Evolutionary conservation across 1,284 basidiomycete species (phyloP).

Genomic region (Microbotryomycetes sp.): DNA sequence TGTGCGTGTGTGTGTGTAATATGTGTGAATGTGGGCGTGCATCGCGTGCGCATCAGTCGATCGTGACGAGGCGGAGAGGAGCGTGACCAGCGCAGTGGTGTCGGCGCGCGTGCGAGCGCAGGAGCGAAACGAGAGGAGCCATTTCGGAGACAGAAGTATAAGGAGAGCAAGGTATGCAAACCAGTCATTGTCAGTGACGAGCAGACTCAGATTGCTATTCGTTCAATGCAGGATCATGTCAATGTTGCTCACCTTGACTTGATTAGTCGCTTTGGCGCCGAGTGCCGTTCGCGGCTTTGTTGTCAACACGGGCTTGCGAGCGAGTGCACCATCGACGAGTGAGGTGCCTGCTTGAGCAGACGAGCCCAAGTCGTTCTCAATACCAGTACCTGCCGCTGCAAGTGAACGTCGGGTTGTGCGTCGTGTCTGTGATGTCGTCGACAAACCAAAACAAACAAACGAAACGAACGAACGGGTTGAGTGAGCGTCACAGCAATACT

Average conservation of each 20-base stretch:
- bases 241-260: background rate
- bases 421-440: slow-evolving; percentile 19
- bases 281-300: background rate
- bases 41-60: background rate
- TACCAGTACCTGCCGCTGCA: slow-evolving; percentile 15
- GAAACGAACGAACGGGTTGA: background rate
- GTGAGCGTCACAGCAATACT: background rate
- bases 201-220: too few species aligned
- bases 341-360: background rate
- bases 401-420: slow-evolving; percentile 28
- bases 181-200: too few species aligned
- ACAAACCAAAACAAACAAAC: background rate
- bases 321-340: background rate
- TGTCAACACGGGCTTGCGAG: background rate
- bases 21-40: background rate
- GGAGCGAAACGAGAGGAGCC: too few species aligned
- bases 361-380: slow-evolving; percentile 28
- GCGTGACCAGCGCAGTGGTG: too few species aligned
- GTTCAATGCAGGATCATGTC: too few species aligned
- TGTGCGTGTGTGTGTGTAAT: background rate
- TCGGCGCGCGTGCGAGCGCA: too few species aligned
- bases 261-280: slow-evolving; percentile 7
- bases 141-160: too few species aligned
- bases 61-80: background rate
- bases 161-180: too few species aligned